A percentile compares a stretch with the other conserved stretches of the same genome.
These are phyloP conservation scores for Monilinia vaccinii-corymbosi DNA, from an alignment of 2,329 filamentous ascomycete species.

Conservation along the genomic window DNA sequence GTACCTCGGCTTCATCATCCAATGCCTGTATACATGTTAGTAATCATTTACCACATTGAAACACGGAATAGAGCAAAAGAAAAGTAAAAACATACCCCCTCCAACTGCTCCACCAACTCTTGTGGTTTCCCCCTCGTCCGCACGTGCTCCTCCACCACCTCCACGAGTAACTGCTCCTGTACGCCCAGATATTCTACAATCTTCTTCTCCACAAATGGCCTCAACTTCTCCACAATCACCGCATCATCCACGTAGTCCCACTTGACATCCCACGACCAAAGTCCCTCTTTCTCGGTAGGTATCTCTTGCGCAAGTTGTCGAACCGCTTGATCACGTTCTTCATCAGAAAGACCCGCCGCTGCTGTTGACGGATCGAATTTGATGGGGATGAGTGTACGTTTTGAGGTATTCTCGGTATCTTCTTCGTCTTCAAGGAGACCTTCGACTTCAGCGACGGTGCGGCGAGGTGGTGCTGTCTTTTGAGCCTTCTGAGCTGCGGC, in stretches of 20 bases:
- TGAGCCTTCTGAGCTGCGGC: slow-evolving; percentile 71
- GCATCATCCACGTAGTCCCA: slow-evolving; percentile 85
- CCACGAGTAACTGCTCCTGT: slow-evolving; percentile 90
- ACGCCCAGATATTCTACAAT: slow-evolving; percentile 94
- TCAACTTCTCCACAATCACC: slow-evolving; percentile 74
- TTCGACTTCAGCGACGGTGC: slow-evolving; percentile 89
- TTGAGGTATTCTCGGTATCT: slow-evolving; percentile 58
- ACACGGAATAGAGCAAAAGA: not conserved
- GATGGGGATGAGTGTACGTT: slow-evolving; percentile 72
- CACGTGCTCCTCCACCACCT: slow-evolving; percentile 83
- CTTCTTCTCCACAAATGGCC: slow-evolving; percentile 96
- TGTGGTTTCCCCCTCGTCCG: slow-evolving; percentile 65
- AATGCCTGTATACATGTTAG: slow-evolving; percentile 49
- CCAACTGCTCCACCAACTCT: slow-evolving; percentile 74
- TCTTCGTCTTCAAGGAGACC: slow-evolving; percentile 93
- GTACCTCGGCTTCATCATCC: slow-evolving; percentile 86
- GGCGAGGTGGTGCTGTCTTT: slow-evolving; percentile 49
- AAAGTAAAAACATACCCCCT: slow-evolving; percentile 52
- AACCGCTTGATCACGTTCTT: slow-evolving; percentile 77
- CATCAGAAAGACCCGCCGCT: slow-evolving; percentile 65
- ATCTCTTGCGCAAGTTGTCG: slow-evolving; percentile 82
- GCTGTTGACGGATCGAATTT: slow-evolving; percentile 62
- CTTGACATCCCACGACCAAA: slow-evolving; percentile 89
- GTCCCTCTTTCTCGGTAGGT: slow-evolving; percentile 71
- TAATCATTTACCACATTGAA: not conserved